Evolutionary conservation across 768 basidiomycete species (phyloP).

Genomic region (Termitomyces eurrhizus): DNA sequence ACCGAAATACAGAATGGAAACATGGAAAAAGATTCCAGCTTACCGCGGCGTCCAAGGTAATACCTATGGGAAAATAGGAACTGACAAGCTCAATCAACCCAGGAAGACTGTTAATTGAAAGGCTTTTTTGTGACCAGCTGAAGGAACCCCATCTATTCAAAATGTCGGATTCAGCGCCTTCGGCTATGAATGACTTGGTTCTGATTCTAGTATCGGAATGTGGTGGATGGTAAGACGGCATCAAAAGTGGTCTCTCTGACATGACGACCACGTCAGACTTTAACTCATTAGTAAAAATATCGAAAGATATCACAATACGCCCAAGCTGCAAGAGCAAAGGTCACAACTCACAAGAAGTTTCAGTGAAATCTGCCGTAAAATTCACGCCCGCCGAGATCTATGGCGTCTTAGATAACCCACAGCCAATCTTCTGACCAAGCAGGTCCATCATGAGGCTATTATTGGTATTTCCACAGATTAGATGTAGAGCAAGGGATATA

Average conservation of each 20-base stretch:
- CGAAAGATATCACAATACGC: not conserved
- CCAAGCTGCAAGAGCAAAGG: no score
- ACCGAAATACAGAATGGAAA: not conserved
- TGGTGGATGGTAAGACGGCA: not conserved
- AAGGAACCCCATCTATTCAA: not conserved
- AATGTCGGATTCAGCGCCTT: not conserved
- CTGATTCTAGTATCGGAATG: not conserved
- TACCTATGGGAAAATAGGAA: not conserved
- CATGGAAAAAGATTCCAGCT: not conserved
- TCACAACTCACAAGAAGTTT: not conserved
- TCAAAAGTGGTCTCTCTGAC: no score
- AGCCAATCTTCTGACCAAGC: not conserved
- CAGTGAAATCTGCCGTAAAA: not conserved
- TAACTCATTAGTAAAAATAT: not conserved
- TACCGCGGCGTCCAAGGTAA: not conserved
- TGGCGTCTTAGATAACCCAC: not conserved
- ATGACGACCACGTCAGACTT: not conserved
- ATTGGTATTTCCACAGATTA: conserved; percentile 5
- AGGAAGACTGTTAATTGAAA: not conserved
- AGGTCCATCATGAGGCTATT: not conserved
- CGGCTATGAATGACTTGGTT: not conserved
- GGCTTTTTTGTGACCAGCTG: not conserved
- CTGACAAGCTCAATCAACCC: no score
- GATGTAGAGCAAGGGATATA: conserved; percentile 3
- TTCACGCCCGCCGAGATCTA: not conserved